These are phyloP conservation scores for Podila clonocystis DNA, from an alignment of 192 early-diverging fungal species.

Conservation along the genomic window DNA sequence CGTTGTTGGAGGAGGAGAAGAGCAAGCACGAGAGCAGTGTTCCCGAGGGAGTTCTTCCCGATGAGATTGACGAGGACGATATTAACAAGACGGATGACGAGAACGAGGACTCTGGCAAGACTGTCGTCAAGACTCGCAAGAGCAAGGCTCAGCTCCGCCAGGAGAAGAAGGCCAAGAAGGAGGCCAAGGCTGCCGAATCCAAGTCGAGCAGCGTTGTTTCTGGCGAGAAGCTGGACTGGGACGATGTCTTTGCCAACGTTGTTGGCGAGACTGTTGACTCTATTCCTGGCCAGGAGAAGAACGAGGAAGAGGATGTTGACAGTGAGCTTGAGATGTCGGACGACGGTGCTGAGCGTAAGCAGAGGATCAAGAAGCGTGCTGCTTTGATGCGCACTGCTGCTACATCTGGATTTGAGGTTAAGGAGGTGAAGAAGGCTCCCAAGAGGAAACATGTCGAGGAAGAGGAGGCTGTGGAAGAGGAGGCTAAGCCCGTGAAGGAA, in stretches of 20 bases:
- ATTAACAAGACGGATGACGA: slow-evolving; percentile 54
- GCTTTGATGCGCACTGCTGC: slow-evolving; percentile 38
- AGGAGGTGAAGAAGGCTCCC: slow-evolving; percentile 25
- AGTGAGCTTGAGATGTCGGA: slow-evolving; percentile 58
- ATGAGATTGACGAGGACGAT: slow-evolving; percentile 55
- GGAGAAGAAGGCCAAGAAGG: slow-evolving; percentile 57
- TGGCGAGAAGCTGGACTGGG: slow-evolving; percentile 78
- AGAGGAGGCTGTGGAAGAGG: slow-evolving; percentile 40
- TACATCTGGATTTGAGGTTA: slow-evolving; percentile 25
- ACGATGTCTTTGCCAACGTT: slow-evolving; percentile 88
- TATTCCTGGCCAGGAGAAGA: slow-evolving; percentile 48
- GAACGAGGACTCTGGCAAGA: slow-evolving; percentile 33
- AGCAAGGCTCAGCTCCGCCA: slow-evolving; percentile 51
- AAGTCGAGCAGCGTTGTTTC: slow-evolving; percentile 37
- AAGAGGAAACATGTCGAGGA: slow-evolving; percentile 46
- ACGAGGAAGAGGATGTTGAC: slow-evolving; percentile 61
- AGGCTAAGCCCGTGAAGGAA: slow-evolving; percentile 66
- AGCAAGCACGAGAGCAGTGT: slow-evolving; percentile 63
- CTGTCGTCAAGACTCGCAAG: slow-evolving; percentile 42
- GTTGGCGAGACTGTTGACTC: slow-evolving; percentile 67
- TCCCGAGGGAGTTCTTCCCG: slow-evolving; percentile 57
- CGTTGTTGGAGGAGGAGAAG: slow-evolving; percentile 59
- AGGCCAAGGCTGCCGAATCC: slow-evolving; percentile 33
- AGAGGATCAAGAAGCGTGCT: slow-evolving; percentile 46
- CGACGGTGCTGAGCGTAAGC: slow-evolving; percentile 49